Conservation (phyloP, 805 yeast genomes). For the Starmerella lactis-condensi region DNA sequence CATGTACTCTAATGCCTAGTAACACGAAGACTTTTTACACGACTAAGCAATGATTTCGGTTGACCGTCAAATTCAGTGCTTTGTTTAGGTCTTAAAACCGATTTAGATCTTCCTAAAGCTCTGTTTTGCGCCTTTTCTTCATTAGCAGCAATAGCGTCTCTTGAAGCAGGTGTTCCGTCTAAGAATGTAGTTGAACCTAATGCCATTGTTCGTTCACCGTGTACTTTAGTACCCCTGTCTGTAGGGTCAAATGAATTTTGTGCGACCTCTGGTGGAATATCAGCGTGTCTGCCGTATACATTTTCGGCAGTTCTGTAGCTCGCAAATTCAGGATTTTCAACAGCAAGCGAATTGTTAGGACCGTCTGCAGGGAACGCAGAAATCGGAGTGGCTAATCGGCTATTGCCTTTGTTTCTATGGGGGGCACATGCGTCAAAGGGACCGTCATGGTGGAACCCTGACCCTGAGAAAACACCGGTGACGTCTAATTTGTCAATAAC, state of each 20-base stretch:
- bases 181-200: slow-evolving; percentile 80
- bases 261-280: slow-evolving; percentile 8
- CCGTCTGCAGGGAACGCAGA: slow-evolving; percentile 91
- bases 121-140: slow-evolving; percentile 21
- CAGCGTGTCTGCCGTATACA: slow-evolving; percentile 47
- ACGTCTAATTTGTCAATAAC: slow-evolving; percentile 92
- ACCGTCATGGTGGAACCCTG: slow-evolving; percentile 95
- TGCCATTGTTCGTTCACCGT: slow-evolving; percentile 75
- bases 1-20: slow-evolving; percentile 7
- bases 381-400: slow-evolving; percentile 38
- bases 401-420: slow-evolving; percentile 54
- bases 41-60: slow-evolving; percentile 37
- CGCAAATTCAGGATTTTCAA: slow-evolving; percentile 33
- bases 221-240: slow-evolving; percentile 49
- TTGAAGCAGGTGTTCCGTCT: slow-evolving; percentile 87
- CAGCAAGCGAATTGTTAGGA: slow-evolving; percentile 71
- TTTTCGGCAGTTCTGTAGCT: slow-evolving; percentile 35
- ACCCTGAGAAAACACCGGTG: slow-evolving; percentile 80
- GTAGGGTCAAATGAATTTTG: slow-evolving; percentile 45
- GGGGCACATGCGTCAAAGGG: slow-evolving; percentile 98
- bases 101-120: slow-evolving; percentile 65
- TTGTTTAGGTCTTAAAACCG: slow-evolving; percentile 26
- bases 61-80: slow-evolving; percentile 2
- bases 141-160: slow-evolving; percentile 24
- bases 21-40: slow-evolving; percentile 81